Base-by-base conservation (phyloP, 2,329 filamentous ascomycete genomes). In the Cordyceps farinosa region DNA sequence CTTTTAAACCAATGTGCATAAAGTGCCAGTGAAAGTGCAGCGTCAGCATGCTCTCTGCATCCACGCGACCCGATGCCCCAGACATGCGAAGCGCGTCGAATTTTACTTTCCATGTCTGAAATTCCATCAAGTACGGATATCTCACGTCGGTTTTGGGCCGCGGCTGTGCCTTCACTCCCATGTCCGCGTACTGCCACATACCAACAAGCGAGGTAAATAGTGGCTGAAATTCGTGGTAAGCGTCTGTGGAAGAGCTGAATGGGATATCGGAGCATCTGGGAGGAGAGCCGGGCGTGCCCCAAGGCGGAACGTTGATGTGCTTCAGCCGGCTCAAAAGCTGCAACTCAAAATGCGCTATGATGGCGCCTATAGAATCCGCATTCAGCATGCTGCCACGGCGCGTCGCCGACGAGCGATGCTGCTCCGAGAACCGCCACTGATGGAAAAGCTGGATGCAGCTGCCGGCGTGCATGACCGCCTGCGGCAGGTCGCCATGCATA, bases 381-480 rank as follows among this genome's bases (percentile, higher is more conserved):
- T 44, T 55, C 2, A 59, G 40, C 57, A 62, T 53, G 38, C 59
- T 52, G n/a, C 45, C 36, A 29, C 17, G 27, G 3, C 59, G 15
- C 5, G 47, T 27, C 3, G 30, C 45, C 27, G 38, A 44, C 3
- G 53, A n/a, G 3, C 58, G 10, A 36, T 58, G 44, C 6, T 15
- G n/a, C 27, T 59, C 54, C 59, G 53, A 59, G 34, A 58, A 42
- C 8, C 42, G 38, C 59, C 54, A 62, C 48, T 64, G 58, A 45
- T 58, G 53, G 17, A 61, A 62, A 1, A 62, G 63, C 54, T 60
- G 30, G 30, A 62, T 38, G n/a, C 59, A 48, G 40, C 30, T 62
- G n/a, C 44, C 29, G 27, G 59, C 44, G 40, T 62, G 63, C 52
- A 62, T 56, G 22, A 61, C 22, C 3, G 58, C 38, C 52, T 61